phyloP scores from a whole-genome alignment of 495 filamentous ascomycete genomes.

The Podospora pseudoanserina region DNA sequence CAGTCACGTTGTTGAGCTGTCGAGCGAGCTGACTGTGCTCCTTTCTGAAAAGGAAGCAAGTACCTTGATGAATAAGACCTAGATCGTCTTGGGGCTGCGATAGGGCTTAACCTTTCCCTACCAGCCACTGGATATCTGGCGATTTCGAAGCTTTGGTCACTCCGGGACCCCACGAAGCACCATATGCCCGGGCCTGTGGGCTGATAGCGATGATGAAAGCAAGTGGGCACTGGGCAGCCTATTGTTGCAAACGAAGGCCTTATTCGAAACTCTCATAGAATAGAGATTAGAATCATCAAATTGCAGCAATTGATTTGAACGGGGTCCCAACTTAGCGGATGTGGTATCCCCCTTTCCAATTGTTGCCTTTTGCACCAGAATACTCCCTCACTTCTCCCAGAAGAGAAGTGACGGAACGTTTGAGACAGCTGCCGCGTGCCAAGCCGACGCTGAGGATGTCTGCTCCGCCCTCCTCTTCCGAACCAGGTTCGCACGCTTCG shows the following conservation, averaged over 20 bases:
- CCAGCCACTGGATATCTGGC: background rate
- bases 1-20: background rate
- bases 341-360: background rate
- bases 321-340: background rate
- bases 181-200: too few relatives aligned
- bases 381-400: constrained; percentile 18
- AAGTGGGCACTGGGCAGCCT: background rate
- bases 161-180: background rate
- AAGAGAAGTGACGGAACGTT: constrained; percentile 21
- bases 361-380: background rate
- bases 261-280: background rate
- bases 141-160: background rate
- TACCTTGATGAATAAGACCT: background rate
- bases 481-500: constrained; percentile 1
- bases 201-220: background rate
- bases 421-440: constrained; percentile 25
- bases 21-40: background rate
- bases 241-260: background rate
- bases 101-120: background rate
- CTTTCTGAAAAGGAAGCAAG: background rate
- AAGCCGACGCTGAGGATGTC: constrained; percentile 22
- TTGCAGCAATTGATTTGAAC: background rate
- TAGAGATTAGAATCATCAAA: constrained; percentile 1
- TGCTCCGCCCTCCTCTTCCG: constrained; percentile 17
- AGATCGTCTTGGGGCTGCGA: background rate